A percentile compares a stretch with the other conserved stretches of the same genome.
Conservation (phyloP, 2,329 filamentous ascomycete genomes). For the Trichoderma guizhouense region DNA sequence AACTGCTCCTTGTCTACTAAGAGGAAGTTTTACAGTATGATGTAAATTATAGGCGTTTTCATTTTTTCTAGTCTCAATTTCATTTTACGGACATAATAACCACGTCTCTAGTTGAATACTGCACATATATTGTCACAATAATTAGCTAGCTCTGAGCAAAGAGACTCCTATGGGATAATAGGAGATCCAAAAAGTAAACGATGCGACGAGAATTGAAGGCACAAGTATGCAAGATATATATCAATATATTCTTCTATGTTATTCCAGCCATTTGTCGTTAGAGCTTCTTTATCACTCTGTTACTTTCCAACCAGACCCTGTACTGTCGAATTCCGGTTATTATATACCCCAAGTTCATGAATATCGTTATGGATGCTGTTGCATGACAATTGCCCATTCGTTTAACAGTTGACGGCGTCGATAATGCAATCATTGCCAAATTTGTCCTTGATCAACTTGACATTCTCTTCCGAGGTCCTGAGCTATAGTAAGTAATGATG, state of each 20-base stretch:
- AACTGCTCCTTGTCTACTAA: no score
- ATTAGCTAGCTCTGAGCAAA: no score
- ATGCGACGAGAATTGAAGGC: background rate
- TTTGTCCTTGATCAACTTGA: background rate
- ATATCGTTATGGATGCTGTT: background rate
- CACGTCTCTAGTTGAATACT: no score
- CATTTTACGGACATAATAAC: no score
- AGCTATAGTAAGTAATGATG: background rate
- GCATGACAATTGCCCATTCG: background rate
- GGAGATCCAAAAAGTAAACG: no score
- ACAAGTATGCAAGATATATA: background rate
- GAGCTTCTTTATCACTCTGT: background rate
- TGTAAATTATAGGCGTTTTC: no score
- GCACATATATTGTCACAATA: no score
- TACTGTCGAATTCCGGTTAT: background rate
- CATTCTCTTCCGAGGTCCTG: slow-evolving; percentile 2
- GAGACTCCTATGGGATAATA: no score
- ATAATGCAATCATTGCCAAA: background rate
- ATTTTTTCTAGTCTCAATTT: no score
- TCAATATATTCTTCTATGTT: background rate
- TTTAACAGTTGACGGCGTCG: background rate
- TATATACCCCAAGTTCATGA: background rate
- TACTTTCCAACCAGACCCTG: background rate
- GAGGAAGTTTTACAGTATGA: no score
- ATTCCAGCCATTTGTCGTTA: background rate